phyloP scores from a whole-genome alignment of 2,329 filamentous ascomycete species.

The Chrysoporthe deuterocubensis region DNA sequence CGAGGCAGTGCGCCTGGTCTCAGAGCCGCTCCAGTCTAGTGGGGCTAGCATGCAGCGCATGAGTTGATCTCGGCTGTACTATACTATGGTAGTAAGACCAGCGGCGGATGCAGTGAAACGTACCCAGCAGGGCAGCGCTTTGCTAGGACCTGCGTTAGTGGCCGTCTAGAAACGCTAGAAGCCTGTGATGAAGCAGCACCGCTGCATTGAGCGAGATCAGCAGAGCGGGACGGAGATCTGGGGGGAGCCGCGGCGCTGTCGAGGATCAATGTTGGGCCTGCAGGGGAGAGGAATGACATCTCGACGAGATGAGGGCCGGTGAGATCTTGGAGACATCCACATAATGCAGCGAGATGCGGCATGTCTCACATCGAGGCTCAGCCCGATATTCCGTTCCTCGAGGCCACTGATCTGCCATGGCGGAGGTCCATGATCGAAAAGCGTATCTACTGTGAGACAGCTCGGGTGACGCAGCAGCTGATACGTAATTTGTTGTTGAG shows the following conservation, averaged over 20 bases:
- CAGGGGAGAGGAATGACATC: no score
- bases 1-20: no score
- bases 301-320: no score
- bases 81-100: not conserved
- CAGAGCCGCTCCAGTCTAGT: no score
- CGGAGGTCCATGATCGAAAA: no score
- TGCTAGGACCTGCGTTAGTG: not conserved
- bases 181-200: not conserved
- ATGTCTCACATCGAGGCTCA: no score
- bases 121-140: not conserved
- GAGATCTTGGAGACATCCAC: no score
- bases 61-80: not conserved
- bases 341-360: no score
- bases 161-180: constrained; percentile 23
- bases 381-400: no score
- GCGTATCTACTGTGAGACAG: no score
- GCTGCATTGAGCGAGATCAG: not conserved
- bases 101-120: not conserved
- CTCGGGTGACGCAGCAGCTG: not conserved
- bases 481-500: constrained; percentile 1
- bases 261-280: no score
- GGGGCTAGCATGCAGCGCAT: not conserved
- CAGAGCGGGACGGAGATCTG: not conserved
- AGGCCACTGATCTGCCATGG: no score
- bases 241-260: not conserved